These are phyloP conservation scores for Grosmannia clavigera DNA, from an alignment of 2,329 filamentous ascomycete genomes.

Conservation along the genomic window DNA sequence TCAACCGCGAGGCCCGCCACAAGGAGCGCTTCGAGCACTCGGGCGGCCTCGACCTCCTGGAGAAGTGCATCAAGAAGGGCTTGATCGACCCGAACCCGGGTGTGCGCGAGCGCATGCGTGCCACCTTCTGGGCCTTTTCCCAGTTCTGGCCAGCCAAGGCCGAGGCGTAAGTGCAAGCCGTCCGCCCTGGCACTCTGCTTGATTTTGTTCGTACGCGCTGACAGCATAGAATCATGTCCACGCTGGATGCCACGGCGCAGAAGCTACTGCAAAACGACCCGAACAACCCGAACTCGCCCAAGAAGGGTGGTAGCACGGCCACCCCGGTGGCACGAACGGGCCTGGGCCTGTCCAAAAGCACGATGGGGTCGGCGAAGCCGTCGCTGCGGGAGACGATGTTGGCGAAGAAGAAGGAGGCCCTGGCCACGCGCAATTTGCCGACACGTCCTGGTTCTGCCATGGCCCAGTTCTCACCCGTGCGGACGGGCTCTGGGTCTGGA, in stretches of 20 bases:
- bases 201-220: background rate
- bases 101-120: slow-evolving; percentile 75
- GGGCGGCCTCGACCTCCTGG: slow-evolving; percentile 69
- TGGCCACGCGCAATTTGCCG: slow-evolving; percentile 40
- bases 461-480: slow-evolving; percentile 45
- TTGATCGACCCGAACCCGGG: slow-evolving; percentile 82
- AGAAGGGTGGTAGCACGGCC: slow-evolving; percentile 31
- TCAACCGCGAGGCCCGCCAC: slow-evolving; percentile 66
- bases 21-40: slow-evolving; percentile 74
- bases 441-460: slow-evolving; percentile 50
- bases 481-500: slow-evolving; percentile 24
- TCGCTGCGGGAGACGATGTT: slow-evolving; percentile 74
- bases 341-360: slow-evolving; percentile 50
- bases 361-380: slow-evolving; percentile 43
- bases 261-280: slow-evolving; percentile 72
- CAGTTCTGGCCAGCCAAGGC: slow-evolving; percentile 66
- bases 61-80: slow-evolving; percentile 81
- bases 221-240: slow-evolving; percentile 55
- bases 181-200: no score
- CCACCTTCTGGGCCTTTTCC: slow-evolving; percentile 77
- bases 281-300: slow-evolving; percentile 62
- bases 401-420: slow-evolving; percentile 60
- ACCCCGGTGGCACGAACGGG: slow-evolving; percentile 35
- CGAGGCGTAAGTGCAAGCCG: slow-evolving; percentile 16
- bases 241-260: slow-evolving; percentile 66